Base-by-base conservation (phyloP, 2,329 filamentous ascomycete species). In the Phoma sp. region DNA sequence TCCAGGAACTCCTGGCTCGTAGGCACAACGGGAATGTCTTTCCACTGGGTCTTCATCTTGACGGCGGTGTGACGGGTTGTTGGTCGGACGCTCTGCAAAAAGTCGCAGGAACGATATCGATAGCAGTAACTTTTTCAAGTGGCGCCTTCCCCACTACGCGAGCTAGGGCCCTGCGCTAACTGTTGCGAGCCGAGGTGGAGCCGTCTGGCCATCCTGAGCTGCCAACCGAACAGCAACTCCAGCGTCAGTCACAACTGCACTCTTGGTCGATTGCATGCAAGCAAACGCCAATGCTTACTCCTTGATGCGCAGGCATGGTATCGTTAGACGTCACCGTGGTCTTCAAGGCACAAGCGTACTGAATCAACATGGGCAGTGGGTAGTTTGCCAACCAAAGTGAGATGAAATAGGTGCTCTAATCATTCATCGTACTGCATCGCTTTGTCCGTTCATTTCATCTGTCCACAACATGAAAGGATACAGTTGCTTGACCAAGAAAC, bases 1-100 rank as follows among this genome's bases (percentile, higher is more conserved):
- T 99, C 95, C 69, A 99, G 84, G 74, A 99, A 98, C 80, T 99
- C 95, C 82, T 96, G 89, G 76, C 89, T 89, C 71, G 91, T 96
- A 55, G 94, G 94, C 64, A 96, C 91, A 64, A 92, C 91, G 61
- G 90, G 88, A 69, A 96, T 96, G 74, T 90, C 88, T 76, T 75
- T 75, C 72, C 72, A 75, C 67, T 73, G 69, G 6, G 71, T 74
- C 70, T 75, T 74, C 72, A 74, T 74, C 43, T 57, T 69, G 62
- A 63, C 67, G 61, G 57, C 46, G 43, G 57, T 43, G 60, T 55
- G 53, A 37, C 40, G n/a, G 46, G 55, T 46, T 60, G 57, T 56
- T 53, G 3, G 57, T 58, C 29, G 55, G 41, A 63, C 55, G 55
- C 51, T 61, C 56, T 58, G 59, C 59, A 57, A 57, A 60, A 55